Evolutionary conservation across 2,329 filamentous ascomycete species (phyloP).

Genomic region (Colletotrichum limetticola): DNA sequence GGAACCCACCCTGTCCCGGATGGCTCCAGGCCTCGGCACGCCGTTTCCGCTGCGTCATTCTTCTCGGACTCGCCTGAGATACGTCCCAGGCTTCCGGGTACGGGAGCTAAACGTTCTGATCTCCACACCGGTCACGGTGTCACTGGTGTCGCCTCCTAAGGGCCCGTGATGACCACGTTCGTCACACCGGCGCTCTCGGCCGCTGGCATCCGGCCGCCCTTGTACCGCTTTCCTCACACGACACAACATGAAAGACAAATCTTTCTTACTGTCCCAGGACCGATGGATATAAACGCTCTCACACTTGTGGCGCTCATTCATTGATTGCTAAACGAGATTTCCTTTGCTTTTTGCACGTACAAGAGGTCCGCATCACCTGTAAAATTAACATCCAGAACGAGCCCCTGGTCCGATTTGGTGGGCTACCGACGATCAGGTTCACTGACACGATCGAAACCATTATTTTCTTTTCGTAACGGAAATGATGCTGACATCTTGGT

Average conservation of each 20-base stretch:
- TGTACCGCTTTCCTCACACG: not conserved
- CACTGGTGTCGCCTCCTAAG: not conserved
- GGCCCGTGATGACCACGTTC: not conserved
- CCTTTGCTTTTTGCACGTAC: not conserved
- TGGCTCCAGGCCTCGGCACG: not conserved
- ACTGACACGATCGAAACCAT: not conserved
- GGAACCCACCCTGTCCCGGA: not conserved
- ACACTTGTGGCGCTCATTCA: not conserved
- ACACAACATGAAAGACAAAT: not conserved
- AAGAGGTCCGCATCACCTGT: not conserved
- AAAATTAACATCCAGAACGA: not conserved
- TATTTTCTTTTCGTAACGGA: not conserved
- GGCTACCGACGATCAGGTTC: not conserved
- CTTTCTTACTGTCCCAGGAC: not conserved
- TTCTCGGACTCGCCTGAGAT: not conserved
- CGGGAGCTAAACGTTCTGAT: not conserved
- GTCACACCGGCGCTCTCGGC: not conserved
- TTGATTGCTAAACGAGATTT: not conserved
- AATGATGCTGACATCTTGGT: not conserved
- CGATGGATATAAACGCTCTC: not conserved
- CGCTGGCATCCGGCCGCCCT: not conserved
- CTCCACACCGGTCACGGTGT: not conserved
- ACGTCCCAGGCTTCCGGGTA: constrained; percentile 9
- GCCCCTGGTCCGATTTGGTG: not conserved
- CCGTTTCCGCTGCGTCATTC: not conserved